Evolutionary conservation across 768 basidiomycete genomes (phyloP).

Genomic region (Lentinula sp.): DNA sequence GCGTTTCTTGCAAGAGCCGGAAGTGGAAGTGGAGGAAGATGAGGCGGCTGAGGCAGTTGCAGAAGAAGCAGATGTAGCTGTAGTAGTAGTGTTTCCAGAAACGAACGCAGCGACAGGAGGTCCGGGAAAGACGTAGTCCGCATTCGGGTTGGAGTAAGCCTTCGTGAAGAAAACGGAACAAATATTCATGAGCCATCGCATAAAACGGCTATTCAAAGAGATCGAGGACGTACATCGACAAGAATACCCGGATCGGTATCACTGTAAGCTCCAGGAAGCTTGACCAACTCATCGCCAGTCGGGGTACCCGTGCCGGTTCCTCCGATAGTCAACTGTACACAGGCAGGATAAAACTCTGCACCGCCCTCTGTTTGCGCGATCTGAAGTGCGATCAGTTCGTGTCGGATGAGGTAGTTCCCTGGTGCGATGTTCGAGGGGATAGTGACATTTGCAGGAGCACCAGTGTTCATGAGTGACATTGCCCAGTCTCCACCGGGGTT

Average conservation of each 20-base stretch:
- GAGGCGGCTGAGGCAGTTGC: background rate
- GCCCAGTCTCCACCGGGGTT: slow-evolving; percentile 1
- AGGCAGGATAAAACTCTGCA: slow-evolving; percentile 32
- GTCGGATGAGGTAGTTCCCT: slow-evolving; percentile 46
- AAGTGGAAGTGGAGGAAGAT: background rate
- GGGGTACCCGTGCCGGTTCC: slow-evolving; percentile 19
- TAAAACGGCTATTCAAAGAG: background rate
- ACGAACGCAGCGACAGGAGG: slow-evolving; percentile 1
- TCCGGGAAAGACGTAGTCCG: slow-evolving; percentile 3
- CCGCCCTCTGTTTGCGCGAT: slow-evolving; percentile 21
- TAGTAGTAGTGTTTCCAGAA: background rate
- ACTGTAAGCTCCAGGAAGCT: slow-evolving; percentile 45
- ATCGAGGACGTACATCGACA: slow-evolving; percentile 4
- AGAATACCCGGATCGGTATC: slow-evolving; percentile 37
- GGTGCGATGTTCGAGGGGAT: slow-evolving; percentile 26
- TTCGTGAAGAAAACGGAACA: background rate
- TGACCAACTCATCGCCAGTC: slow-evolving; percentile 23
- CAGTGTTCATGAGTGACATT: slow-evolving; percentile 9
- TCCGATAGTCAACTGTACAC: slow-evolving; percentile 22
- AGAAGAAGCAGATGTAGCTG: background rate
- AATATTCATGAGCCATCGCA: background rate
- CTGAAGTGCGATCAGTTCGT: slow-evolving; percentile 49
- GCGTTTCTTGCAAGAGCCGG: background rate
- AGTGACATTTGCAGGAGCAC: slow-evolving; percentile 24
- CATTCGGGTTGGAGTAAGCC: slow-evolving; percentile 1